phyloP scores from a whole-genome alignment of 2,329 filamentous ascomycete genomes.

The Xylariaceae sp. region DNA sequence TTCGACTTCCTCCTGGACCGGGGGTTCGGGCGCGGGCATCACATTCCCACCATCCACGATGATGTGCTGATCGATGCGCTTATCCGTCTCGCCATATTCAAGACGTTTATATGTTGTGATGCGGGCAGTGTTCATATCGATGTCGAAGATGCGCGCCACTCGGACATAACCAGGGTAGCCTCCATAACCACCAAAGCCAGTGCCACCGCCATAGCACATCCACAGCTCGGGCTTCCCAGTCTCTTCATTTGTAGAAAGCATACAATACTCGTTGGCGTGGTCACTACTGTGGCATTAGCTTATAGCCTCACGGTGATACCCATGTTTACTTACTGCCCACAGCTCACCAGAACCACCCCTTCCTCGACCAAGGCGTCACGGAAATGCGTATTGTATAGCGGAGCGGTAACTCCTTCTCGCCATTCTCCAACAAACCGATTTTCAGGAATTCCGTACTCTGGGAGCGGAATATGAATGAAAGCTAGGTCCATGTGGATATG shows the following conservation, averaged over 20 bases:
- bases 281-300: constrained; percentile 51
- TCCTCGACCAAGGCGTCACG: constrained; percentile 82
- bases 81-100: constrained; percentile 58
- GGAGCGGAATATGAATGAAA: constrained; percentile 95
- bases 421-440: constrained; percentile 65
- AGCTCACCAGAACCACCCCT: constrained; percentile 80
- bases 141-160: constrained; percentile 81
- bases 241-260: constrained; percentile 56
- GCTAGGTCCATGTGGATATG: constrained; percentile 93
- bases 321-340: constrained; percentile 68
- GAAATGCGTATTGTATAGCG: constrained; percentile 87
- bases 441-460: constrained; percentile 69
- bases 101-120: constrained; percentile 91
- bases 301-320: not conserved
- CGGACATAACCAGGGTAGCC: constrained; percentile 84
- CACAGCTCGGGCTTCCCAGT: constrained; percentile 67
- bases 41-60: constrained; percentile 59
- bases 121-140: constrained; percentile 85
- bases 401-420: constrained; percentile 82
- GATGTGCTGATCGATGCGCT: constrained; percentile 59
- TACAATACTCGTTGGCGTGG: constrained; percentile 96
- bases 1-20: not conserved
- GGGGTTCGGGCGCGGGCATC: constrained; percentile 18
- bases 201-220: constrained; percentile 97
- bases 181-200: constrained; percentile 91